phyloP scores from a whole-genome alignment of 1,284 basidiomycete genomes.

The Boletus sp. region DNA sequence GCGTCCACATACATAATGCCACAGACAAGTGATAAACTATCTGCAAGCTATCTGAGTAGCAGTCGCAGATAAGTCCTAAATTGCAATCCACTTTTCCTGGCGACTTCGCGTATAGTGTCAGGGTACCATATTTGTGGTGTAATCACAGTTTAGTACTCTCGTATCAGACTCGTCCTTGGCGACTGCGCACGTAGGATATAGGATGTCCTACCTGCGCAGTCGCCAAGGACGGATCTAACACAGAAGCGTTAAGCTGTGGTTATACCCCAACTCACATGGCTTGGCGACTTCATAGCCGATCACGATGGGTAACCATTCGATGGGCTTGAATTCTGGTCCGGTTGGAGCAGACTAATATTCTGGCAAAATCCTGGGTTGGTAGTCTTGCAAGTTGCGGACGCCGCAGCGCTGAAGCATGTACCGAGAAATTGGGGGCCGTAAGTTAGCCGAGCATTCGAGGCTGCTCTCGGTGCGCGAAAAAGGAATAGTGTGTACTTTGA shows the following conservation, averaged over 20 bases:
- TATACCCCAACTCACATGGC: not conserved
- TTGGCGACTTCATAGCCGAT: not conserved
- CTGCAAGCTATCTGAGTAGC: not conserved
- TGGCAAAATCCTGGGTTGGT: not conserved
- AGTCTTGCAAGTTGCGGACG: not conserved
- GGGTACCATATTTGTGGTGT: not conserved
- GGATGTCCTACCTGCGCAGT: not conserved
- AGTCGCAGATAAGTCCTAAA: not conserved
- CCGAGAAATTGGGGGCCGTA: not conserved
- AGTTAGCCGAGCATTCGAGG: not conserved
- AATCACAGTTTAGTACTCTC: not conserved
- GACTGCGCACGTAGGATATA: not conserved
- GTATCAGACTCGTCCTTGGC: not conserved
- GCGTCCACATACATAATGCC: not conserved
- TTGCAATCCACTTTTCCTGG: not conserved
- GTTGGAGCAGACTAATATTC: not conserved
- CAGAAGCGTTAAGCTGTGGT: not conserved
- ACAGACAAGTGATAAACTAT: slow-evolving; percentile 1
- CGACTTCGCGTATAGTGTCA: not conserved
- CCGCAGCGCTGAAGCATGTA: not conserved
- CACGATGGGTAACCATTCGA: not conserved
- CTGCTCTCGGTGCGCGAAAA: not conserved
- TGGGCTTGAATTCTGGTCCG: not conserved
- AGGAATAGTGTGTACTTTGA: not conserved
- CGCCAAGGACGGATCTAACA: not conserved